Evolutionary conservation across 345 rosid species (phyloP), one percentile per base, ranked within the genome.

Genomic region (Syzygium jambos): DNA sequence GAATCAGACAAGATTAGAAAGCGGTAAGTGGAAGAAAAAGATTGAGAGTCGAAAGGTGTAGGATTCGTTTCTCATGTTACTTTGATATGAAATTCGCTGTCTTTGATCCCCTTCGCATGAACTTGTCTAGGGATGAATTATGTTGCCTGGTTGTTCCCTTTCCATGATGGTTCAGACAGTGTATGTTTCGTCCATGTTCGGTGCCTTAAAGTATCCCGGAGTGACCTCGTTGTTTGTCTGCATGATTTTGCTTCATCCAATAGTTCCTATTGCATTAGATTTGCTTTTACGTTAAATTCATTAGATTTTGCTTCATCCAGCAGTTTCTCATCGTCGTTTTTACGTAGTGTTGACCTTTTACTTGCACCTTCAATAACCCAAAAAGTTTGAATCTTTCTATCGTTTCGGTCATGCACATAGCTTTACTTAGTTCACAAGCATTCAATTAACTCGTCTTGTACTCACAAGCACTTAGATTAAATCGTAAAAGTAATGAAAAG

Each of bases 241-340:
- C 61, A 0, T 56, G 61, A 23, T 9, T 56, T 56, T 56, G n/a
- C 61, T 56, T 56, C 61, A 23, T 56, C 61, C 13, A 56, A n/a
- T 13, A 56, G n/a, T n/a, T 56, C 0, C 6, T 10, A 13, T 56
- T 23, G 61, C 2, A 0, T 56, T 56, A 0, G 2, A 56, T 56
- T 56, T 4, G 6, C 61, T 56, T 56, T 56, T 56, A 56, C n/a
- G 25, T 56, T 23, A 56, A 4, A 23, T 56, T 56, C 6, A 9
- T 56, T 0, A 56, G 23, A 23, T 1, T 56, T 56, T 56, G n/a
- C n/a, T 56, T 56, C 61, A 43, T 43, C 10, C n/a, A 23, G 10
- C 9, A 56, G 61, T 56, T 56, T 56, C 61, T 56, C 9, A 56
- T 9, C 25, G n/a, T 9, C n/a, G n/a, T 56, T 56, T 56, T 56